Conservation (phyloP, 805 yeast species). For the Suhomyces pyralidae region DNA sequence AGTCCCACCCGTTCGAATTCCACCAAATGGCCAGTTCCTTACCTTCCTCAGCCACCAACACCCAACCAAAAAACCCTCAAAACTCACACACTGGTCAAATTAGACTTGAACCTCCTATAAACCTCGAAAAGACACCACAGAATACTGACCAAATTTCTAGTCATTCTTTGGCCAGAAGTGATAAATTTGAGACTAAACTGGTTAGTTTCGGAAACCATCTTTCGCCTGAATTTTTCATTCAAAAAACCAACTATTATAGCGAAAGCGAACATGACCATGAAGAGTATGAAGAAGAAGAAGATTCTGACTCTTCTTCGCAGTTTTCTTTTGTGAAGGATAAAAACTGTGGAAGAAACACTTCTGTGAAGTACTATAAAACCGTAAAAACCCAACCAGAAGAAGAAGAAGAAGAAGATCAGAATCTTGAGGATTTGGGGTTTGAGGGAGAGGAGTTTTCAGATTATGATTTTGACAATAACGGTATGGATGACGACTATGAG, state of each 20-base stretch:
- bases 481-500: conserved; percentile 30
- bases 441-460: conserved; percentile 22
- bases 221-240: not conserved
- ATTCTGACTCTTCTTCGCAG: conserved; percentile 28
- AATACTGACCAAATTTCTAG: not conserved
- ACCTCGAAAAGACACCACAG: not conserved
- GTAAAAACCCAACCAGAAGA: conserved; percentile 18
- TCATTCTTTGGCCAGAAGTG: not conserved
- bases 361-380: conserved; percentile 51
- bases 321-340: conserved; percentile 52
- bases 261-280: conserved; percentile 4
- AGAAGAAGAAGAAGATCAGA: conserved; percentile 7
- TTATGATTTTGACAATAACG: conserved; percentile 44
- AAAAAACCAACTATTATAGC: not conserved
- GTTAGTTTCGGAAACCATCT: conserved; percentile 7
- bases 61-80: conserved; percentile 1
- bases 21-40: not conserved
- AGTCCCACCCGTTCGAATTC: not conserved
- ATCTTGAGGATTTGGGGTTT: conserved; percentile 19
- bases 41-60: not conserved
- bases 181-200: conserved; percentile 7
- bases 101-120: conserved; percentile 4
- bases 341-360: conserved; percentile 49
- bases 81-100: conserved; percentile 1
- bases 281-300: conserved; percentile 4